phyloP scores from a whole-genome alignment of 805 yeast species.

The Debaryomyces maramus region DNA sequence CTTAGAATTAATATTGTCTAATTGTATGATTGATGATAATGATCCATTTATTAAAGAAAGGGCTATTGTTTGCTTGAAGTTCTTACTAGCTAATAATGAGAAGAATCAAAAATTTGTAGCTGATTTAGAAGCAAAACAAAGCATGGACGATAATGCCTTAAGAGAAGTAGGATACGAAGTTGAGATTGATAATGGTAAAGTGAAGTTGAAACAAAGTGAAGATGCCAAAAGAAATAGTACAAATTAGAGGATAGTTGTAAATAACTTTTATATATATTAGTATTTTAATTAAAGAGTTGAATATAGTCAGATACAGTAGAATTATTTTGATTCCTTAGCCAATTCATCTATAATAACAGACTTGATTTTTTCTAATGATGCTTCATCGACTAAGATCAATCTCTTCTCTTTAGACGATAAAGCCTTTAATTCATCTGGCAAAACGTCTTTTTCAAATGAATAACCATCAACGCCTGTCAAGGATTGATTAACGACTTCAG shows the following conservation, averaged over 20 bases:
- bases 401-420: constrained; percentile 73
- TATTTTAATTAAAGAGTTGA: neutral
- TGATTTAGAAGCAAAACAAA: constrained; percentile 69
- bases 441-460: constrained; percentile 82
- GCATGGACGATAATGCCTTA: constrained; percentile 56
- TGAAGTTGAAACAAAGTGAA: constrained; percentile 47
- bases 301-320: neutral
- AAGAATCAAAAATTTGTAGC: constrained; percentile 78
- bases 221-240: neutral
- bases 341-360: constrained; percentile 72
- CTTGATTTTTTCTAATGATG: constrained; percentile 76
- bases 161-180: constrained; percentile 76
- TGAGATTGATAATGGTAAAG: constrained; percentile 68
- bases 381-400: constrained; percentile 65
- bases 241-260: neutral
- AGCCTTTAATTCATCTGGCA: constrained; percentile 82
- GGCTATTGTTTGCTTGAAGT: constrained; percentile 75
- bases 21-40: constrained; percentile 81
- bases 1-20: constrained; percentile 68
- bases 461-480: constrained; percentile 65
- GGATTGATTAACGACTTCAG: constrained; percentile 90
- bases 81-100: constrained; percentile 60
- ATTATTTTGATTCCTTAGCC: constrained; percentile 16
- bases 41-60: constrained; percentile 89
- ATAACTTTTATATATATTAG: neutral